Percentiles rank a stretch among this genome's conserved stretches.
These are phyloP conservation scores for Adansonia madagascariensis DNA, from an alignment of 441 rosid genomes.

Conservation along the genomic window DNA sequence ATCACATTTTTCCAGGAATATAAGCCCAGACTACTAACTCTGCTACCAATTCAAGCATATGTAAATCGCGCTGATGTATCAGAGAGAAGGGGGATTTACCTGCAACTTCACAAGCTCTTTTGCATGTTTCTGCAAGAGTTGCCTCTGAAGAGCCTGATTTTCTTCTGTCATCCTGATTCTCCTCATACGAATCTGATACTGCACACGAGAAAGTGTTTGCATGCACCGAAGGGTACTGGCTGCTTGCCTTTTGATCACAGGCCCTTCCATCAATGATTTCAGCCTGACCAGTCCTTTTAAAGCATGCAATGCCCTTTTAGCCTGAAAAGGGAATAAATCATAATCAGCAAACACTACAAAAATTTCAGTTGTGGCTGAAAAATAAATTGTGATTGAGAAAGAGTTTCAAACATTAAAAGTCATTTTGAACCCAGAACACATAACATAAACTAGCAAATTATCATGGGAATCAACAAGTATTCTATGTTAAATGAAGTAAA, in stretches of 20 bases:
- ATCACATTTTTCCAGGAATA: too few relatives aligned
- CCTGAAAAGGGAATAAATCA: slow-evolving; percentile 44
- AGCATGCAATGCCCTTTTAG: slow-evolving; percentile 71
- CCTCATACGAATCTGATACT: slow-evolving; percentile 71
- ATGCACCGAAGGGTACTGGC: slow-evolving; percentile 69
- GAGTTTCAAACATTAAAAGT: neutral
- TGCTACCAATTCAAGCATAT: too few relatives aligned
- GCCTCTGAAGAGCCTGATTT: slow-evolving; percentile 85
- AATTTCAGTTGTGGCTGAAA: neutral
- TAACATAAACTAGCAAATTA: neutral
- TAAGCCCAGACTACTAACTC: too few relatives aligned
- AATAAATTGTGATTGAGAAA: neutral
- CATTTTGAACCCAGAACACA: neutral
- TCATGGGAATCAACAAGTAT: neutral
- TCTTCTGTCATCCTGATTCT: slow-evolving; percentile 87
- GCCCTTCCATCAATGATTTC: slow-evolving; percentile 77
- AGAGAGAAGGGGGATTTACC: slow-evolving; percentile 40
- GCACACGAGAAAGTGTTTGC: slow-evolving; percentile 85
- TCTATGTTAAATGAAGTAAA: neutral
- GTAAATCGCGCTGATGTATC: neutral
- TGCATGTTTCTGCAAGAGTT: slow-evolving; percentile 83
- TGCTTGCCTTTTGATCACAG: slow-evolving; percentile 79
- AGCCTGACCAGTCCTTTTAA: slow-evolving; percentile 74
- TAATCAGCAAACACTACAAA: neutral
- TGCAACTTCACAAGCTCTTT: slow-evolving; percentile 65